phyloP scores from a whole-genome alignment of 768 basidiomycete genomes.

The Neoboletus brunneissimus region DNA sequence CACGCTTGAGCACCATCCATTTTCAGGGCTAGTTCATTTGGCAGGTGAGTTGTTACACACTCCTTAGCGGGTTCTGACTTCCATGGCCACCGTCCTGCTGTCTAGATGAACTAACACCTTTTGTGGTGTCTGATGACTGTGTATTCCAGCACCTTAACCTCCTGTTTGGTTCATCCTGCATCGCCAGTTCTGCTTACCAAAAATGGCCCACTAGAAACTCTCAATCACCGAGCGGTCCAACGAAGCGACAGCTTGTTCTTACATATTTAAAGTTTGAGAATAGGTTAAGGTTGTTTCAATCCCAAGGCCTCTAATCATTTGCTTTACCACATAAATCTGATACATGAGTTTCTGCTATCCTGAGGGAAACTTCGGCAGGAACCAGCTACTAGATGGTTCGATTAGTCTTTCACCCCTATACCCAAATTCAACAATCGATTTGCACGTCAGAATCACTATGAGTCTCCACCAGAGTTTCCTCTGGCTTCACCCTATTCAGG shows the following conservation, averaged over 20 bases:
- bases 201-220: constrained; percentile 73
- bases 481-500: constrained; percentile 89
- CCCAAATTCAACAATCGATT: constrained; percentile 94
- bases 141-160: constrained; percentile 80
- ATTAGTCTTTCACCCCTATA: constrained; percentile 97
- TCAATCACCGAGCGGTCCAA: constrained; percentile 54
- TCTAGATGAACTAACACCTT: constrained; percentile 54
- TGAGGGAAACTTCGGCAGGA: constrained; percentile 88
- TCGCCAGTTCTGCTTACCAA: constrained; percentile 73
- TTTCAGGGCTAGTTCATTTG: constrained; percentile 90
- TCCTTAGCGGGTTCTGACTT: constrained; percentile 82
- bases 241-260: constrained; percentile 51
- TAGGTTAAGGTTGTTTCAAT: constrained; percentile 36
- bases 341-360: constrained; percentile 62
- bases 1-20: constrained; percentile 88
- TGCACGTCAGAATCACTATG: constrained; percentile 95
- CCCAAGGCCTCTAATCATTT: neutral
- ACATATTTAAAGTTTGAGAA: constrained; percentile 70
- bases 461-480: constrained; percentile 96
- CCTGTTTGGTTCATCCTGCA: constrained; percentile 68
- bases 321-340: constrained; percentile 3
- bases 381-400: constrained; percentile 93
- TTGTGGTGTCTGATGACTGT: constrained; percentile 14
- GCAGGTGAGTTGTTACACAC: constrained; percentile 42
- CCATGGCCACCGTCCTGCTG: constrained; percentile 87